Base-by-base conservation (phyloP, 2,329 filamentous ascomycete genomes). In the Aspergillus unguis region DNA sequence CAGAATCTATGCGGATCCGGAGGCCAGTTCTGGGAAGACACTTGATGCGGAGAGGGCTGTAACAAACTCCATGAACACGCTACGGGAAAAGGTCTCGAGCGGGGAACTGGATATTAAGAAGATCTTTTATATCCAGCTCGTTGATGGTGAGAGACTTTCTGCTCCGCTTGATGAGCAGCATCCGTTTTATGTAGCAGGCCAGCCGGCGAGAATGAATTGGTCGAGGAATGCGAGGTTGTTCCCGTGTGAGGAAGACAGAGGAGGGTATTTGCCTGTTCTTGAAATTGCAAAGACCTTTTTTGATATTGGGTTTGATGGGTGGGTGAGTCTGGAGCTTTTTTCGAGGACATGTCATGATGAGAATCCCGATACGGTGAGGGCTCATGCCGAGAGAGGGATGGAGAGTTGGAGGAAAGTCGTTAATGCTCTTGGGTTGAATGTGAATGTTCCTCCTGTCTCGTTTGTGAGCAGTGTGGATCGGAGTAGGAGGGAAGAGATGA, bases 41-140 rank as follows among this genome's bases (percentile, higher is more conserved):
- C 58, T 70, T 0, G 75, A 82, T 54, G 85, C 82, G 6, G 81
- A 86, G 2, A 70, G 73, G 4, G 79, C 77, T 0, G 76, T 87
- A 1, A 66, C 69, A 6, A 71, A 73, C 1, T 85, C 84, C 0
- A 69, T 44, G 29, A n/a, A 9, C 3, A 44, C 1, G 4, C 41
- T 44, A 6, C 41, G 29, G 8, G 6, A 2, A 1, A 23, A 23
- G 5, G 29, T 44, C 6, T 32, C 41, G 1, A 23, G 26, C 11
- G 73, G 72, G 0, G 72, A 40, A 10, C 7, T 90, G 5, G 81
- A 89, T 55, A 75, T 81, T 2, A 67, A 72, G 38, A 89, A 87
- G 66, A 77, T 92, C 0, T 89, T 90, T 62, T 89, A 88, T 62
- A 76, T 92, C 1, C 89, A 92, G 65, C 78, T 92, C 6, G 87